Conservation (phyloP, 768 basidiomycete species). For the Suillus cothurnatus region DNA sequence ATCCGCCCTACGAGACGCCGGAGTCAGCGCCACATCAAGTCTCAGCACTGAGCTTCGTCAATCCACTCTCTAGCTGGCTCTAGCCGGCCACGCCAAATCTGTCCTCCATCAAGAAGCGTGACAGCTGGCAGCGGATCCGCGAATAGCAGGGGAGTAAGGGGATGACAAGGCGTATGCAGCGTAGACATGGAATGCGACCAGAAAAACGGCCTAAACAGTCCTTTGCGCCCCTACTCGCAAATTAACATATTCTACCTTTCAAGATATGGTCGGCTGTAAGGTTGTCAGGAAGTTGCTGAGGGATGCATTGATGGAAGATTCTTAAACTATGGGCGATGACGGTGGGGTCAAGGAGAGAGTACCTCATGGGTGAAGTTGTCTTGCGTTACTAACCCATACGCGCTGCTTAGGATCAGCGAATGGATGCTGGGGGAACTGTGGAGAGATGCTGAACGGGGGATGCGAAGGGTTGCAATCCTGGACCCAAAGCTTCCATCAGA, state of each 20-base stretch:
- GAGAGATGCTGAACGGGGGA: constrained; percentile 29
- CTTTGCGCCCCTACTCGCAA: constrained; percentile 53
- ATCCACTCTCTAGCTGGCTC: constrained; percentile 71
- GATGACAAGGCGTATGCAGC: constrained; percentile 42
- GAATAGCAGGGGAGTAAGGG: constrained; percentile 70
- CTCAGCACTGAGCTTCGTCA: constrained; percentile 46
- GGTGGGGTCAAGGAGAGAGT: constrained; percentile 61
- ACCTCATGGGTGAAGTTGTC: constrained; percentile 73
- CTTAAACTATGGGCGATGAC: constrained; percentile 65
- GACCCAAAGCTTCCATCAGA: constrained; percentile 49
- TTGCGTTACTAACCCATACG: constrained; percentile 57
- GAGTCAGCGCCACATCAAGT: constrained; percentile 48
- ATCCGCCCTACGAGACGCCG: constrained; percentile 18
- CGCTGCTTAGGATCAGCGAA: constrained; percentile 30
- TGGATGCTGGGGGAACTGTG: constrained; percentile 21
- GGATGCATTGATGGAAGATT: constrained; percentile 56
- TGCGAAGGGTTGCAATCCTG: constrained; percentile 10
- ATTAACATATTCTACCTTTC: constrained; percentile 25
- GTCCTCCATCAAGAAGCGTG: constrained; percentile 66
- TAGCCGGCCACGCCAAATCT: constrained; percentile 65
- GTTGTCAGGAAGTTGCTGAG: constrained; percentile 55
- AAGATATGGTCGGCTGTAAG: constrained; percentile 50
- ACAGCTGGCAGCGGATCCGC: constrained; percentile 72
- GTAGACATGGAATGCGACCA: constrained; percentile 54
- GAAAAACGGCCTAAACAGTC: constrained; percentile 76